Conservation (phyloP, 176 grass and related monocot species). For the Carex pumila region DNA sequence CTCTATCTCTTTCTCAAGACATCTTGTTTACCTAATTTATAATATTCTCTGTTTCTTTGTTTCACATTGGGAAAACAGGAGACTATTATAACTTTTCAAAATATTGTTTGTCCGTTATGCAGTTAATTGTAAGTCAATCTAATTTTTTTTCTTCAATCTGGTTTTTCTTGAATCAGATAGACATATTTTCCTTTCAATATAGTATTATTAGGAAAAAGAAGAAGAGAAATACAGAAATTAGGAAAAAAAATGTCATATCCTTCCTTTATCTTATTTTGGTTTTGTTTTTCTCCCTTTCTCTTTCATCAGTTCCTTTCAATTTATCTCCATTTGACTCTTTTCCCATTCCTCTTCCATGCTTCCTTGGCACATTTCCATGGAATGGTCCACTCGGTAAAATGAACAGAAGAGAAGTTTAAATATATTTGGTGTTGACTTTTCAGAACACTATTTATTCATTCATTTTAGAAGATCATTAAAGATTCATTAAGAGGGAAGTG, state of each 20-base stretch:
- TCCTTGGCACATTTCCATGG: neutral
- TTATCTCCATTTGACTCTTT: neutral
- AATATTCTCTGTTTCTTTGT: neutral
- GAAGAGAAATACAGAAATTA: neutral
- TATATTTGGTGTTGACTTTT: neutral
- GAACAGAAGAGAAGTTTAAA: neutral
- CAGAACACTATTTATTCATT: neutral
- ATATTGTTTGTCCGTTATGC: neutral
- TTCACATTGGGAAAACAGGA: slow-evolving; percentile 1
- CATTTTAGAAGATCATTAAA: neutral
- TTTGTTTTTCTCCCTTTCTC: neutral
- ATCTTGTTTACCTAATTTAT: neutral
- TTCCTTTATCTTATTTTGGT: neutral
- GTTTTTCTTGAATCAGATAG: neutral
- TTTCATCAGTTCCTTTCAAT: neutral
- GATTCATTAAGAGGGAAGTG: neutral
- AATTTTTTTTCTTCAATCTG: too few species aligned
- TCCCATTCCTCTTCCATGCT: neutral
- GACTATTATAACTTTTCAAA: neutral
- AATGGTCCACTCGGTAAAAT: neutral
- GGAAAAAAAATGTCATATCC: neutral
- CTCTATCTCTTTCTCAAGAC: neutral
- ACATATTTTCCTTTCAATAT: neutral
- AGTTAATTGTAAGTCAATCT: neutral
- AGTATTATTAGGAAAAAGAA: neutral